A percentile compares a stretch with the other conserved stretches of the same genome.
Evolutionary conservation across 208 protist genomes (phyloP).

Genomic region (Leishmania braziliensis): DNA sequence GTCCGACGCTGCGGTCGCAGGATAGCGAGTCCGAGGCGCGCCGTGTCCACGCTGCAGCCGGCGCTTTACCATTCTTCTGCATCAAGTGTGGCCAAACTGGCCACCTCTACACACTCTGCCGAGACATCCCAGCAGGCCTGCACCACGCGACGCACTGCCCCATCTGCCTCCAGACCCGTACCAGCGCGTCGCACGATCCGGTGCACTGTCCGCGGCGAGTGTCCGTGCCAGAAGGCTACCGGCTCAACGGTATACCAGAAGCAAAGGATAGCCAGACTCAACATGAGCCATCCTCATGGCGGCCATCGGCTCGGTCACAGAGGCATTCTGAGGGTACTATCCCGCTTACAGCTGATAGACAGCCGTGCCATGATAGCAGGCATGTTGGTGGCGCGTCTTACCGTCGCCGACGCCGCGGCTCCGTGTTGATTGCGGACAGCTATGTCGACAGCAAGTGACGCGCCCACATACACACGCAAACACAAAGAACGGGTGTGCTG

Average conservation of each 20-base stretch:
- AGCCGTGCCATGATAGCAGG: too few relatives aligned
- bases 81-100: slow-evolving; percentile 65
- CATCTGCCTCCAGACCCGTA: slow-evolving; percentile 45
- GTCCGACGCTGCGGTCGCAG: slow-evolving; percentile 44
- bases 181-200: slow-evolving; percentile 37
- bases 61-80: slow-evolving; percentile 46
- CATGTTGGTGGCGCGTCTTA: neutral
- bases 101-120: slow-evolving; percentile 57
- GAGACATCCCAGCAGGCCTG: slow-evolving; percentile 35
- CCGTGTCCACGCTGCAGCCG: neutral
- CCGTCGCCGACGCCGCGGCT: slow-evolving; percentile 21
- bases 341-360: neutral
- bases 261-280: neutral
- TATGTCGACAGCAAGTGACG: slow-evolving; percentile 32
- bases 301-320: neutral
- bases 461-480: neutral
- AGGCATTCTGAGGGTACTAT: neutral
- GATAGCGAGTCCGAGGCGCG: slow-evolving; percentile 6
- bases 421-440: slow-evolving; percentile 54
- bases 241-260: slow-evolving; percentile 34
- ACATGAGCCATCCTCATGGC: too few relatives aligned
- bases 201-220: slow-evolving; percentile 56
- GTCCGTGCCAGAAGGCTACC: slow-evolving; percentile 43
- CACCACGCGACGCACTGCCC: slow-evolving; percentile 58
- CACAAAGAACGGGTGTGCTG: neutral